Evolutionary conservation across 208 protist species (phyloP), one percentile per base, ranked within the genome.

Genomic region (Acanthamoeba castellanii): DNA sequence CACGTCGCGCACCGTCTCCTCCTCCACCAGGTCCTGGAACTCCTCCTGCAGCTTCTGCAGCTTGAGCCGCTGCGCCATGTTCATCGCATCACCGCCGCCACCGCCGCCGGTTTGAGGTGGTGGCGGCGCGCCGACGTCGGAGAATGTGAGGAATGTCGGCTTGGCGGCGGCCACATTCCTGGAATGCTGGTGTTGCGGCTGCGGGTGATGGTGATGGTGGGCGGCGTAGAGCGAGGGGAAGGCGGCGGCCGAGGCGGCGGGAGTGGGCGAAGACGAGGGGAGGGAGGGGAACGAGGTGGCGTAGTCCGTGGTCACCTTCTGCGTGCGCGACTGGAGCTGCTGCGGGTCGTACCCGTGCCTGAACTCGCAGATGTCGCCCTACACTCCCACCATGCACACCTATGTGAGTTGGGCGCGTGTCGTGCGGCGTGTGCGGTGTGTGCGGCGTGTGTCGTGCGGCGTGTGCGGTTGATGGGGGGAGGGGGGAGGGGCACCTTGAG

Each of bases 11-110:
- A 90, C 37, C 25, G 57, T 14, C 6, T 90, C n/a, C 50, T 90
- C 82, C 9, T 90, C 82, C 13, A 68, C 14, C 55, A 90, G n/a
- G 72, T 50, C 72, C 30, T 61, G 57, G n/a, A 90, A 93, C 61
- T 93, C 88, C 88, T 93, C 64, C 68, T 93, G 61, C 64, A 93
- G 37, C 64, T 93, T 93, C 50, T 93, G 61, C 88, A 93, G 64
- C 68, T 93, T 93, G 34, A 93, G 64, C 34, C 50, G 32, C 37
- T 47, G 45, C 6, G 88, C 88, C 34, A 93, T 47, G 64, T 47
- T 93, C 61, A 93, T 6, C 42, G 45, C 55, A 11, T 37, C 82
- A n/a, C 47, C 52, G 72, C 6, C 72, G 72, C 66, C 66, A 45
- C 14, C 30, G 72, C 34, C 32, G n/a, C 14, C 42, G 55, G n/a